A percentile compares a stretch with the other conserved stretches of the same genome.
phyloP scores from a whole-genome alignment of 2,329 filamentous ascomycete species.

The Xylariaceae sp. region DNA sequence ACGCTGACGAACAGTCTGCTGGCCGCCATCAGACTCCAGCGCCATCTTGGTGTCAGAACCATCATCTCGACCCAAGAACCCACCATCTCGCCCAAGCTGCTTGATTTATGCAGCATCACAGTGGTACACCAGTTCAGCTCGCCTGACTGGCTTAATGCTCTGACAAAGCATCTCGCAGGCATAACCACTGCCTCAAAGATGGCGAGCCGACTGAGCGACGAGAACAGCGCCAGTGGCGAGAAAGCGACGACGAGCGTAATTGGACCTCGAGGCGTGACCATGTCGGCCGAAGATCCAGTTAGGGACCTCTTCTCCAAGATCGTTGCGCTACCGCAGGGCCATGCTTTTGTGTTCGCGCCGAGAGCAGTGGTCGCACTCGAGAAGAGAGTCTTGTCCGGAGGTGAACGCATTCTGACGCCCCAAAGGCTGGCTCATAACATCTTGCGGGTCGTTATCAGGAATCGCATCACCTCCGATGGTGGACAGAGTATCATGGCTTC shows the following conservation, averaged over 20 bases:
- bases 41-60: slow-evolving; percentile 65
- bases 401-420: slow-evolving; percentile 5
- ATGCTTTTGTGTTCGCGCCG: slow-evolving; percentile 47
- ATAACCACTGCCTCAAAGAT: slow-evolving; percentile 23
- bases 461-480: slow-evolving; percentile 44
- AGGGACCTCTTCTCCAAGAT: slow-evolving; percentile 42
- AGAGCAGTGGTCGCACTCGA: slow-evolving; percentile 38
- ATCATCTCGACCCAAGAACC: slow-evolving; percentile 78
- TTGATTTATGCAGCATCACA: slow-evolving; percentile 70
- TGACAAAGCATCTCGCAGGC: slow-evolving; percentile 47
- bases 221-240: background rate
- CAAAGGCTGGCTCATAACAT: slow-evolving; percentile 37
- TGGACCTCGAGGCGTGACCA: background rate
- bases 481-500: slow-evolving; percentile 45
- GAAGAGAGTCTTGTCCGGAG: slow-evolving; percentile 8
- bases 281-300: slow-evolving; percentile 5
- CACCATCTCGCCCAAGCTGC: slow-evolving; percentile 63
- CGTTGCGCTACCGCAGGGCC: slow-evolving; percentile 41
- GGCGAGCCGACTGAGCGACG: background rate
- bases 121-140: slow-evolving; percentile 71
- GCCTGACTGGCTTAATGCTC: slow-evolving; percentile 57
- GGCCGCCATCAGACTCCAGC: slow-evolving; percentile 64
- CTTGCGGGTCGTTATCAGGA: slow-evolving; percentile 40
- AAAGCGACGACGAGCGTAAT: too few relatives aligned
- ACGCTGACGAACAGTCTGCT: slow-evolving; percentile 62